Percentiles rank a stretch among this genome's conserved stretches.
Evolutionary conservation across 2,329 filamentous ascomycete species (phyloP).

Genomic region (Colletotrichum nymphaeae): DNA sequence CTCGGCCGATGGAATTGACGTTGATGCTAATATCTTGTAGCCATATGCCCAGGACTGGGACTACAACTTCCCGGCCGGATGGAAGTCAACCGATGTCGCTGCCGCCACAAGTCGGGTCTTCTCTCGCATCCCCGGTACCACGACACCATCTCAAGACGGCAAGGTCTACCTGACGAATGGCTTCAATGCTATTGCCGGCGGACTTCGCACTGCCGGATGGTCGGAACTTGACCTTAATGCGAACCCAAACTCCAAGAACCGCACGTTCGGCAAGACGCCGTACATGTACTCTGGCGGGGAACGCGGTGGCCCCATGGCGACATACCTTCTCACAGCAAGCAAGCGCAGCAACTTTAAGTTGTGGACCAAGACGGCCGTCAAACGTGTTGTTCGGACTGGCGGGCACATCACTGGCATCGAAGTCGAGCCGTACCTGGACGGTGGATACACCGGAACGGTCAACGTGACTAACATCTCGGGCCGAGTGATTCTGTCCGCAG

Average conservation of each 20-base stretch:
- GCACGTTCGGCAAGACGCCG: constrained; percentile 70
- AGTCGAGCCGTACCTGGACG: constrained; percentile 64
- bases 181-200: constrained; percentile 70
- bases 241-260: constrained; percentile 72
- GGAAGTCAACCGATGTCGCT: constrained; percentile 73
- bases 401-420: constrained; percentile 75
- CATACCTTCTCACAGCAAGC: constrained; percentile 74
- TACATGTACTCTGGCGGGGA: constrained; percentile 77
- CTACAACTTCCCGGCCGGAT: constrained; percentile 77
- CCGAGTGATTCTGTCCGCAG: constrained; percentile 75
- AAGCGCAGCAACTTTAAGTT: constrained; percentile 73
- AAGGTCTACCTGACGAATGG: constrained; percentile 75
- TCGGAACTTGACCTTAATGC: constrained; percentile 69
- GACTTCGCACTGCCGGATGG: constrained; percentile 72
- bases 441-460: constrained; percentile 69
- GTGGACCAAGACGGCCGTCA: constrained; percentile 74
- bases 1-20: neutral
- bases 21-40: constrained; percentile 38
- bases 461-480: constrained; percentile 69
- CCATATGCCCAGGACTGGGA: constrained; percentile 76
- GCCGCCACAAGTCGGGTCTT: constrained; percentile 72
- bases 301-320: constrained; percentile 76
- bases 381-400: constrained; percentile 72
- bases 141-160: constrained; percentile 73
- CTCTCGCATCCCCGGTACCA: constrained; percentile 76